Evolutionary conservation across 2,329 filamentous ascomycete genomes (phyloP), one percentile per base, ranked within the genome.

Genomic region (Aspergillus pseudonomiae): DNA sequence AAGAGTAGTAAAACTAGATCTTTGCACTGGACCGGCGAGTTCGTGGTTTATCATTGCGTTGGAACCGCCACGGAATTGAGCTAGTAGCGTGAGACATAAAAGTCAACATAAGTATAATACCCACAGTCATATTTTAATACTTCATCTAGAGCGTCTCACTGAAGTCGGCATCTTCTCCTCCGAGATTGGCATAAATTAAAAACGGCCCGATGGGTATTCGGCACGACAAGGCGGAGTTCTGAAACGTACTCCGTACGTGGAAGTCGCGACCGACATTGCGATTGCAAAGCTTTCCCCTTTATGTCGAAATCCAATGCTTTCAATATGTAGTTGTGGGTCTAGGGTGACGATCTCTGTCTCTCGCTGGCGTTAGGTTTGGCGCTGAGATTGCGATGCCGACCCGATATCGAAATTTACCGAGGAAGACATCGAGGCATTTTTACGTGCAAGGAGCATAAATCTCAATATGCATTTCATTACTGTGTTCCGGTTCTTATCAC

Each of bases 381-480:
- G n/a, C 16, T 53, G 50, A n/a, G 28, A 53, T 21, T 24, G 52
- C 30, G 32, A 54, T 54, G 30, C 30, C 14, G 34, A 36, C 34
- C 14, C 34, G 14, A 36, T 11, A 53, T 34, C 21, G 24, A 24
- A 32, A 34, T 10, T n/a, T 53, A 19, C 50, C 52, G 52, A 54
- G 52, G 52, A 10, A 54, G 52, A 19, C 52, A 54, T 54, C 52
- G n/a, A 54, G 30, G 30, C 52, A 36, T 19, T 54, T 54, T 54
- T 54, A 12, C 1, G 30, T 36, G 19, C 30, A 54, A 7, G 30
- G 21, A 36, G 52, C 52, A 54, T 30, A 54, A 36, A 34, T 21
- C 30, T 54, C n/a, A 16, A 36, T 34, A n/a, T 36, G 52, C n/a
- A 36, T n/a, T 54, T 54, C 52, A 54, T 54, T 36, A 54, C 21